A percentile compares a stretch with the other conserved stretches of the same genome.
phyloP scores from a whole-genome alignment of 139 green algal genomes.

The Volvox africanus region DNA sequence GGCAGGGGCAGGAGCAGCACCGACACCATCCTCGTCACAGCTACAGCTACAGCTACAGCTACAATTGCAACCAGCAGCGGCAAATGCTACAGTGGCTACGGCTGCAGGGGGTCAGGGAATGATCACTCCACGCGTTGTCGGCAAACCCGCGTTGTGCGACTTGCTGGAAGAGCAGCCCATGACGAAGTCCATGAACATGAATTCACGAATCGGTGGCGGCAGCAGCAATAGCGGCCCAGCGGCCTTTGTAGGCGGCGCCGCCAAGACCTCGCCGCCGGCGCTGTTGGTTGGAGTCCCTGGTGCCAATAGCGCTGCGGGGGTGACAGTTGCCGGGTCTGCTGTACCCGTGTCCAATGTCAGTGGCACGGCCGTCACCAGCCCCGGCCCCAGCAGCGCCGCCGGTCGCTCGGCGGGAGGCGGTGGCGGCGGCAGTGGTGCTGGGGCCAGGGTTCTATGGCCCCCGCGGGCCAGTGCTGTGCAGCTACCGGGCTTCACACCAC shows the following conservation, averaged over 20 bases:
- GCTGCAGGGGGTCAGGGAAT: neutral
- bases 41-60: neutral
- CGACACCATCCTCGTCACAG: neutral
- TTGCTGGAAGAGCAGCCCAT: neutral
- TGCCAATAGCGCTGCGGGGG: neutral
- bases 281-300: neutral
- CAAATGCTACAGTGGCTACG: neutral
- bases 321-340: neutral
- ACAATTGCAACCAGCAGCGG: neutral
- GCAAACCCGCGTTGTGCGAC: neutral
- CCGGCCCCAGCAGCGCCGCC: no score
- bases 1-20: no score
- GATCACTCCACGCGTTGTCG: neutral
- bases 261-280: neutral
- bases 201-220: neutral
- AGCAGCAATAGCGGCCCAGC: neutral
- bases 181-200: neutral
- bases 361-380: neutral
- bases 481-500: slow-evolving; percentile 1
- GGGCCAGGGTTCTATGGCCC: neutral
- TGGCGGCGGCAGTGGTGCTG: neutral
- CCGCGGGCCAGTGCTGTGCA: neutral
- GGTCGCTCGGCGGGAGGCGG: neutral
- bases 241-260: neutral
- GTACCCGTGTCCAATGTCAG: no score